A percentile compares a stretch with the other conserved stretches of the same genome.
Evolutionary conservation across 768 basidiomycete genomes (phyloP).

Genomic region (Tylopilus sp.): DNA sequence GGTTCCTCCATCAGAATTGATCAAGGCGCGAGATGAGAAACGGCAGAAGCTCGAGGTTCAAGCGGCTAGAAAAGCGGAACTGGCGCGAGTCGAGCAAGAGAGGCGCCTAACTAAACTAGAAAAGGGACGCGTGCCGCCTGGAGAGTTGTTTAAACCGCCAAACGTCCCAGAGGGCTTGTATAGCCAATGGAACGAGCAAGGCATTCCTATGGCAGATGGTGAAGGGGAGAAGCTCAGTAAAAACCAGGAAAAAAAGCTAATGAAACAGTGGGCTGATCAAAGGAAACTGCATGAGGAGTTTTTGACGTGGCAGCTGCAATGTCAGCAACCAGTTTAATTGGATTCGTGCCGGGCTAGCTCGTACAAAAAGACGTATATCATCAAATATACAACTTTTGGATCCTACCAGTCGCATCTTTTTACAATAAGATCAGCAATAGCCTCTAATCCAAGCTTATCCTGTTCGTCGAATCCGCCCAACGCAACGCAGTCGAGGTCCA

Average conservation of each 20-base stretch:
- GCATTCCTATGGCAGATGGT: slow-evolving; percentile 80
- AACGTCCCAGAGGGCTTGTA: slow-evolving; percentile 71
- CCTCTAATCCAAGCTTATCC: slow-evolving; percentile 74
- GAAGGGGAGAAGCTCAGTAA: slow-evolving; percentile 86
- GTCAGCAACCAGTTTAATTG: slow-evolving; percentile 6
- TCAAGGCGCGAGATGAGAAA: slow-evolving; percentile 88
- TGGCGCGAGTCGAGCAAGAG: slow-evolving; percentile 58
- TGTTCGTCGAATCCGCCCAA: slow-evolving; percentile 69
- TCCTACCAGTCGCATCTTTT: slow-evolving; percentile 61
- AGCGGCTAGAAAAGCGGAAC: slow-evolving; percentile 72
- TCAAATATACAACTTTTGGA: slow-evolving; percentile 3
- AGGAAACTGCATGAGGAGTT: slow-evolving; percentile 80
- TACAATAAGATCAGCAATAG: slow-evolving; percentile 64
- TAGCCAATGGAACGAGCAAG: slow-evolving; percentile 78
- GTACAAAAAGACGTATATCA: background rate
- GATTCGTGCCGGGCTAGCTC: background rate
- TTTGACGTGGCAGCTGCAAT: slow-evolving; percentile 45
- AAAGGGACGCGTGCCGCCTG: slow-evolving; percentile 72
- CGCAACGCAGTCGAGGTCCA: slow-evolving; percentile 85
- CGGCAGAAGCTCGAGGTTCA: slow-evolving; percentile 71
- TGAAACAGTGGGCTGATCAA: slow-evolving; percentile 72
- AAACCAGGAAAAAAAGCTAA: slow-evolving; percentile 68
- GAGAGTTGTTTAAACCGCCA: slow-evolving; percentile 82
- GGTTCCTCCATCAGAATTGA: slow-evolving; percentile 75
- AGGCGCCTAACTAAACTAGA: slow-evolving; percentile 80